Evolutionary conservation across 306 rosid species (phyloP).

Genomic region (Prinsepia uniflora): DNA sequence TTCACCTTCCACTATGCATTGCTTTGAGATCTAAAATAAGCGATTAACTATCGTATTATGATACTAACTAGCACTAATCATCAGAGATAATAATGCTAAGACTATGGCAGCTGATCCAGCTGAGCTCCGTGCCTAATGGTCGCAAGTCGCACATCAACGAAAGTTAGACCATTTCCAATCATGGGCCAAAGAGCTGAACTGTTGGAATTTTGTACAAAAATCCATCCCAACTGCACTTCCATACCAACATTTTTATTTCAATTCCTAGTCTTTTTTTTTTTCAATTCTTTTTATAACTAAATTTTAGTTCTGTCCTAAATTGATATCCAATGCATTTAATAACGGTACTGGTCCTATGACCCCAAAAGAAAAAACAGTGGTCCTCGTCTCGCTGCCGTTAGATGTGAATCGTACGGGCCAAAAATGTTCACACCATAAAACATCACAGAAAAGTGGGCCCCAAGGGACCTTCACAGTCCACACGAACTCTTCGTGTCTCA

Average conservation of each 20-base stretch:
- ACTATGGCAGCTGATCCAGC: not conserved
- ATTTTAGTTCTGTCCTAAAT: no score
- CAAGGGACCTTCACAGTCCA: constrained; percentile 10
- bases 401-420: constrained; percentile 40
- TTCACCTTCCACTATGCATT: not conserved
- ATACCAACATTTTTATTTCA: no score
- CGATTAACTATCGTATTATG: no score
- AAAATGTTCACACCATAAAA: constrained; percentile 12
- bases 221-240: no score
- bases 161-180: no score
- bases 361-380: constrained; percentile 22
- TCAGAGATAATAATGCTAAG: not conserved
- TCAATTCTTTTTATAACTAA: no score
- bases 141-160: not conserved
- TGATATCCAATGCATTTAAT: not conserved
- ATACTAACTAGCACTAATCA: no score
- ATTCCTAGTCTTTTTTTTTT: no score
- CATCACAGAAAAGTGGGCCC: constrained; percentile 20
- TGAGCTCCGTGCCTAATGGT: not conserved
- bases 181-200: no score
- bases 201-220: no score
- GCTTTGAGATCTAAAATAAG: no score
- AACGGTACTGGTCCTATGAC: no score
- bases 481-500: constrained; percentile 7
- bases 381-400: constrained; percentile 34